phyloP scores from a whole-genome alignment of 202 grass and related monocot species.

The Digitaria exilis region DNA sequence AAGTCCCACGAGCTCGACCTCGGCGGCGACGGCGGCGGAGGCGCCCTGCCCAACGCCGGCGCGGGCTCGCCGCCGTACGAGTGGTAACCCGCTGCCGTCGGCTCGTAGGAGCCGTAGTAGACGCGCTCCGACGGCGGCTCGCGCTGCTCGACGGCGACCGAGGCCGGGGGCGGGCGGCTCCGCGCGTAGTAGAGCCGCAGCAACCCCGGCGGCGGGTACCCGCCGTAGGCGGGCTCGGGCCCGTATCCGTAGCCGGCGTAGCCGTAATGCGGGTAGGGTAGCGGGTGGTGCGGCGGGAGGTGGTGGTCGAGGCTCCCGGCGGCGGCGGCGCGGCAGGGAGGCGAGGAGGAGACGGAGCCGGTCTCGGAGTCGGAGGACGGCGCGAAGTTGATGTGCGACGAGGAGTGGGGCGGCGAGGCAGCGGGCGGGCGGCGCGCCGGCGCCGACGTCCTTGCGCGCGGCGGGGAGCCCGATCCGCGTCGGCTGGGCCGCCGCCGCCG shows the following conservation, averaged over 20 bases:
- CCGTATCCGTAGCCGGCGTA: slow-evolving; percentile 39
- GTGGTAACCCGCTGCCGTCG: slow-evolving; percentile 3
- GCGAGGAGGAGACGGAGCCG: slow-evolving; percentile 50
- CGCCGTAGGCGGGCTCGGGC: slow-evolving; percentile 26
- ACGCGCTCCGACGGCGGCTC: slow-evolving; percentile 40
- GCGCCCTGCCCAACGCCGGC: not conserved
- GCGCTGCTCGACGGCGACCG: slow-evolving; percentile 65
- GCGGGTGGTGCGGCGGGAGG: not conserved
- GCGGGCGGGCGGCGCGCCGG: not conserved
- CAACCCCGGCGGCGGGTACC: slow-evolving; percentile 40
- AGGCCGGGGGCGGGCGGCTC: slow-evolving; percentile 59
- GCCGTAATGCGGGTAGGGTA: slow-evolving; percentile 19
- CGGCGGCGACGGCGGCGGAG: slow-evolving; percentile 73
- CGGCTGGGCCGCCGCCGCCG: not conserved
- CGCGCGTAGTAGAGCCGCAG: slow-evolving; percentile 72
- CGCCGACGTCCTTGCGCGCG: slow-evolving; percentile 29
- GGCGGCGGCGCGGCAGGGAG: slow-evolving; percentile 39
- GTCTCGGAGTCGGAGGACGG: slow-evolving; percentile 48
- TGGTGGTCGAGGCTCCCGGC: too few relatives aligned
- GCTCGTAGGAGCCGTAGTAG: slow-evolving; percentile 51
- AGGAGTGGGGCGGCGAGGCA: slow-evolving; percentile 55
- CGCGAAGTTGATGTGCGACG: slow-evolving; percentile 64
- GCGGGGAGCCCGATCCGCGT: slow-evolving; percentile 22
- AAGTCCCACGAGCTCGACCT: slow-evolving; percentile 81
- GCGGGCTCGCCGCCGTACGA: slow-evolving; percentile 36